Evolutionary conservation across 495 filamentous ascomycete species (phyloP).

Genomic region (Platismatia glauca): DNA sequence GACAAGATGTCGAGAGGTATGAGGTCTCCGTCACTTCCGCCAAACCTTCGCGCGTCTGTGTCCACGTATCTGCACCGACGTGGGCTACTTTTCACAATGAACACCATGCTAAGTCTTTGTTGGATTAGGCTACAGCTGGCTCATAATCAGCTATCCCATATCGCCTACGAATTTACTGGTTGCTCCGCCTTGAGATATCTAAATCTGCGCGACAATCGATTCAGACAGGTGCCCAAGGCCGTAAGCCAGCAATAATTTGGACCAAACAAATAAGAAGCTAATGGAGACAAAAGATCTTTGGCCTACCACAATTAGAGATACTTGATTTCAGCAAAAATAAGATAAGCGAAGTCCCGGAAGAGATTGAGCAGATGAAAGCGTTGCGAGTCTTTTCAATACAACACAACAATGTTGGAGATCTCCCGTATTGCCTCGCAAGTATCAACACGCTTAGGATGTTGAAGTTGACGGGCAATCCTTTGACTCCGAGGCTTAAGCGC

Average conservation of each 20-base stretch:
- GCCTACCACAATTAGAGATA: constrained; percentile 79
- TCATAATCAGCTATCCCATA: constrained; percentile 72
- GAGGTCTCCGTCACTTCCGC: constrained; percentile 20
- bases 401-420: constrained; percentile 73
- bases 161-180: constrained; percentile 74
- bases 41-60: neutral
- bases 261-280: constrained; percentile 25
- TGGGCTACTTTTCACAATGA: neutral
- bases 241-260: constrained; percentile 42
- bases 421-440: constrained; percentile 75
- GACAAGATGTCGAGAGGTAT: constrained; percentile 85
- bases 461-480: constrained; percentile 79
- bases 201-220: constrained; percentile 82
- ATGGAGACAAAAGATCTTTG: constrained; percentile 51
- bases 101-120: constrained; percentile 15
- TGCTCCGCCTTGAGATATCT: constrained; percentile 86
- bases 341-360: constrained; percentile 64
- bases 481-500: constrained; percentile 42
- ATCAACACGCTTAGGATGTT: constrained; percentile 82
- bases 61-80: neutral
- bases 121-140: constrained; percentile 28
- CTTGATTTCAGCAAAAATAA: constrained; percentile 85
- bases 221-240: constrained; percentile 77
- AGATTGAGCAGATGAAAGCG: constrained; percentile 66
- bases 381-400: constrained; percentile 71